A percentile compares a stretch with the other conserved stretches of the same genome.
These are phyloP conservation scores for Schwanniomyces etchellsii DNA, from an alignment of 1,139 yeast genomes.

Conservation along the genomic window DNA sequence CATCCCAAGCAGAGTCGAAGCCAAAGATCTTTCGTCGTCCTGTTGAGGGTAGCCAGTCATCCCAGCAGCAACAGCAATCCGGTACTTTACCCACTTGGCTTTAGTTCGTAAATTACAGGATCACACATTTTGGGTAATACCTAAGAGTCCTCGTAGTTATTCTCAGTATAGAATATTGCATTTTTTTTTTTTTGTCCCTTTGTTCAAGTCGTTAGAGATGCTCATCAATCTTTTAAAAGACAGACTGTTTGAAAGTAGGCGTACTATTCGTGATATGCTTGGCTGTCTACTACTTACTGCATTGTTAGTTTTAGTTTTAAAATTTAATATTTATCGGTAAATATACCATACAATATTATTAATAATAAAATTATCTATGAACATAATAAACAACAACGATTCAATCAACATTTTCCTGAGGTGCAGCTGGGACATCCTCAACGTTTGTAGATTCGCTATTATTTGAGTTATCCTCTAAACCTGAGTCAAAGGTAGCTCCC, in stretches of 20 bases:
- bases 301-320: no score
- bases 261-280: no score
- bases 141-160: background rate
- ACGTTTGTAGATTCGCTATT: background rate
- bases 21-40: conserved; percentile 7
- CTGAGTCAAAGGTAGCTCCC: conserved; percentile 38
- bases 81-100: conserved; percentile 9
- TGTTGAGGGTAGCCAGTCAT: conserved; percentile 1
- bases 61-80: conserved; percentile 3
- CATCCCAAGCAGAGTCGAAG: conserved; percentile 7
- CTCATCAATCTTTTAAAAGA: no score
- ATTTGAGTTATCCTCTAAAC: no score
- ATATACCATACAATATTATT: no score
- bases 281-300: no score
- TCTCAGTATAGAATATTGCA: background rate
- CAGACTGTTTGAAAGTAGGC: no score
- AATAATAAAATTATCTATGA: no score
- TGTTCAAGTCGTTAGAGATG: no score
- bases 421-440: conserved; percentile 4
- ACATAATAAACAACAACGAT: no score
- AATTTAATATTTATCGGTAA: no score
- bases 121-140: background rate
- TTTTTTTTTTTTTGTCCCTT: background rate
- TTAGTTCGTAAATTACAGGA: no score
- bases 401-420: conserved; percentile 12